Evolutionary conservation across 345 rosid species (phyloP), one percentile per base, ranked within the genome.

Genomic region (Populus davidiana): DNA sequence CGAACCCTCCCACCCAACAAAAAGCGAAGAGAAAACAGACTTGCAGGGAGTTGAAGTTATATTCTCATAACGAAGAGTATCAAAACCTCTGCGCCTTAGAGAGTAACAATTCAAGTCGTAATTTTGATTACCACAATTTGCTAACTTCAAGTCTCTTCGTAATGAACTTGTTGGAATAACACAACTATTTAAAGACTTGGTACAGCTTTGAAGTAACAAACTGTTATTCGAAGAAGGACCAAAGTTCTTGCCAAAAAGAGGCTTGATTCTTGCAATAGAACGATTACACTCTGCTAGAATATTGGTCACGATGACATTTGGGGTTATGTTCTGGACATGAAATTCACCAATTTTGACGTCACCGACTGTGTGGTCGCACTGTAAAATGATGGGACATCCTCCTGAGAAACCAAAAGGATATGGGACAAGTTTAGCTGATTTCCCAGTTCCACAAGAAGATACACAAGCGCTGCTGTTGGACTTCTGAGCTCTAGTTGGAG

Each of bases 321-420:
- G 79, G 73, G 94, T 92, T 79, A 92, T 78, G 83, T 86, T 90
- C n/a, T 76, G 76, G 17, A 96, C 93, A 11, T 12, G 18, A 41
- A 93, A 93, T 1, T 10, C 81, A 6, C 92, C 93, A 50, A 92
- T 87, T 62, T 0, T 31, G 25, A 86, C 72, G 8, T 49, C 38
- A 9, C 56, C 21, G 9, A 38, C 14, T 3, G 36, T 0, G 27
- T 21, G 14, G 47, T 1, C 39, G 80, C 99, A 96, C 27, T 29
- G 39, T 20, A 96, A 77, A 6, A 0, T 50, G 85, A 96, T 92
- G 41, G 23, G 71, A 69, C 93, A 93, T 8, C 69, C 84, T 14
- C 29, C 0, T 2, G 96, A 83, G 84, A 92, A 93, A n/a, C 98
- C 97, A 75, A 93, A 96, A 0, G 99, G 99, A 71, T 87, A 91